phyloP scores from a whole-genome alignment of 441 rosid species.

The Eugenia klotzschiana region DNA sequence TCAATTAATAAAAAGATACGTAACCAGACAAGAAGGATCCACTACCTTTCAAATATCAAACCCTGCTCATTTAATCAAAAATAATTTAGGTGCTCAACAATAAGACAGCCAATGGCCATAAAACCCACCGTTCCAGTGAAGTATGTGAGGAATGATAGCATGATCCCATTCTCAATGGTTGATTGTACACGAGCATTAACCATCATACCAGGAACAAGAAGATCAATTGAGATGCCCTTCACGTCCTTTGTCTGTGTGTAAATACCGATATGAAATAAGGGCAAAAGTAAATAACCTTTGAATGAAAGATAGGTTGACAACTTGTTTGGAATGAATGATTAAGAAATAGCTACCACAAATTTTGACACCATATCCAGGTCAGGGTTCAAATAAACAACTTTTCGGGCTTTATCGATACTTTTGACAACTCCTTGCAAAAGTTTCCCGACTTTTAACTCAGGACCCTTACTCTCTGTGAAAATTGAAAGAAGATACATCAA shows the following conservation, averaged over 20 bases:
- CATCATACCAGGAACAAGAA: conserved; percentile 94
- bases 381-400: conserved; percentile 59
- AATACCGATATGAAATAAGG: conserved; percentile 2
- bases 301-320: not conserved
- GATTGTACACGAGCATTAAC: conserved; percentile 78
- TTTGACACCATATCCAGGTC: conserved; percentile 63
- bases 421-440: conserved; percentile 71
- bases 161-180: conserved; percentile 81
- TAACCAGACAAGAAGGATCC: not conserved
- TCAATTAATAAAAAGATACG: not conserved
- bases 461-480: conserved; percentile 25
- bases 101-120: not conserved
- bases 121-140: conserved; percentile 92
- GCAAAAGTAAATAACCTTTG: not conserved
- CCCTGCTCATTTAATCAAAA: not conserved
- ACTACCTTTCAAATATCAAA: not conserved
- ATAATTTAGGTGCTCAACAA: not conserved
- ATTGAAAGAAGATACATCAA: not conserved
- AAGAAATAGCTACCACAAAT: conserved; percentile 36
- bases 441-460: conserved; percentile 43
- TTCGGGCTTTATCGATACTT: conserved; percentile 61
- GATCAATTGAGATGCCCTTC: conserved; percentile 85
- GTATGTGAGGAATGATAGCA: conserved; percentile 80
- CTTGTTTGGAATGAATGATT: not conserved
- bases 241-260: conserved; percentile 68